Percentiles rank a stretch among this genome's conserved stretches.
Conservation (phyloP, 805 yeast genomes). For the Millerago galiae region DNA sequence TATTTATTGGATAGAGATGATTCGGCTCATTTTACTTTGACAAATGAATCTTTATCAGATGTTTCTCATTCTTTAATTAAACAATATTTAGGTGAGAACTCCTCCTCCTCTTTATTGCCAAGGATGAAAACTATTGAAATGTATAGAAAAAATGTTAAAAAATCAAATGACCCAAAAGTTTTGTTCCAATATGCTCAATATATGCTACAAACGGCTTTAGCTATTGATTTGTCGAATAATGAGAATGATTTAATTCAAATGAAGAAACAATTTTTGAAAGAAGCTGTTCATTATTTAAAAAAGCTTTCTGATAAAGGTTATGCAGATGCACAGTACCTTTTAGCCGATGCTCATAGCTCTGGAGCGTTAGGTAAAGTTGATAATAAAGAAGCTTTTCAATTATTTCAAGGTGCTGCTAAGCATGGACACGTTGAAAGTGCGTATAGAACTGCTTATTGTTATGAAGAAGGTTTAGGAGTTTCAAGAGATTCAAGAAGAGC, state of each 20-base stretch:
- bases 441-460: constrained; percentile 84
- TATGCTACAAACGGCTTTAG: constrained; percentile 77
- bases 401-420: constrained; percentile 88
- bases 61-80: constrained; percentile 45
- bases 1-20: constrained; percentile 28
- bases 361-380: constrained; percentile 82
- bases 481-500: constrained; percentile 84
- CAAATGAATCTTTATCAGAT: constrained; percentile 40
- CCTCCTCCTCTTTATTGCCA: constrained; percentile 49
- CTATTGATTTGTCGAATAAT: constrained; percentile 38
- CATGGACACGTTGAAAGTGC: constrained; percentile 90
- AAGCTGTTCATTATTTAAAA: constrained; percentile 65
- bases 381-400: constrained; percentile 62
- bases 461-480: constrained; percentile 91
- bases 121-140: constrained; percentile 79
- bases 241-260: constrained; percentile 27
- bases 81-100: constrained; percentile 47
- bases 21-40: constrained; percentile 30
- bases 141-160: constrained; percentile 80
- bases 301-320: constrained; percentile 74
- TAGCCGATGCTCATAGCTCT: constrained; percentile 85
- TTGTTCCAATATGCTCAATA: constrained; percentile 88
- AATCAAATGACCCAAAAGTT: constrained; percentile 78
- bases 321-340: constrained; percentile 83
- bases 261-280: constrained; percentile 59